Conservation (phyloP, 2,329 filamentous ascomycete species). For the Botryotinia calthae region DNA sequence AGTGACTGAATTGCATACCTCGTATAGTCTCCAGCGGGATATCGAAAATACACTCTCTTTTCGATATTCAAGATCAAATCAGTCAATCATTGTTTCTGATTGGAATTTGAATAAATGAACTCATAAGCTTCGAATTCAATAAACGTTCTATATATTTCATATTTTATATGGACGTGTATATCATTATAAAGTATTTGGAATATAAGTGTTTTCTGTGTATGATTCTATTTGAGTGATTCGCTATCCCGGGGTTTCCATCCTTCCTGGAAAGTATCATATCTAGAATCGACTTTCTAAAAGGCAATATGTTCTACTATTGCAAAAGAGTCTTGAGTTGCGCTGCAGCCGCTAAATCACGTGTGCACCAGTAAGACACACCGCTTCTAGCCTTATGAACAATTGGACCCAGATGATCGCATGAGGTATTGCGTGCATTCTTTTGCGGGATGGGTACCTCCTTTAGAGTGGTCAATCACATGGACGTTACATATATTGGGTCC, state of each 20-base stretch:
- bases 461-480: neutral
- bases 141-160: neutral
- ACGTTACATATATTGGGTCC: slow-evolving; percentile 9
- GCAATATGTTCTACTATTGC: neutral
- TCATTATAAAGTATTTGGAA: neutral
- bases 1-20: neutral
- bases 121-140: neutral
- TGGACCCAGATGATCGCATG: slow-evolving; percentile 11
- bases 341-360: slow-evolving; percentile 5
- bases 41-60: neutral
- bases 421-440: slow-evolving; percentile 4
- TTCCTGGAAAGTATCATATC: neutral
- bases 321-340: neutral
- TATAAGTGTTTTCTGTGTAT: neutral
- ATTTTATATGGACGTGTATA: neutral
- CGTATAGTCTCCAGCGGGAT: neutral
- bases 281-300: neutral
- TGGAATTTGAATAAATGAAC: neutral
- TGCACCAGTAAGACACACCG: slow-evolving; percentile 9
- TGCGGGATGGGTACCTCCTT: neutral
- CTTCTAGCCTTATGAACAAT: slow-evolving; percentile 3
- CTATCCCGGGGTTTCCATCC: neutral
- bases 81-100: neutral
- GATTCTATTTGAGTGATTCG: neutral
- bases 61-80: neutral